Conservation (phyloP, 2,329 filamentous ascomycete species). For the Colletotrichum endophyticum region DNA sequence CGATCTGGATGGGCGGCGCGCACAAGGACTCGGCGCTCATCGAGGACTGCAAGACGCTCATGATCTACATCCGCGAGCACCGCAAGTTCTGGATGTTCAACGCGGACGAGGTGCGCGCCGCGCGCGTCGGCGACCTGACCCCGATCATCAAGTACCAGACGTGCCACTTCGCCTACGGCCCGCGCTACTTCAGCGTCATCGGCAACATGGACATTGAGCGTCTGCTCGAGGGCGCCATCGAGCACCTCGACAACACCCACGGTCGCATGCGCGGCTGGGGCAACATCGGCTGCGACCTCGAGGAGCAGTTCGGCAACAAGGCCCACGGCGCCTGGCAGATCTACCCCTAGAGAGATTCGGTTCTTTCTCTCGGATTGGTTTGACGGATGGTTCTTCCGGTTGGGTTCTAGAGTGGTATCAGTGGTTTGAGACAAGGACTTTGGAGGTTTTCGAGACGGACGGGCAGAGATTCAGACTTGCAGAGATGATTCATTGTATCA, state of each 20-base stretch:
- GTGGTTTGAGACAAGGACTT: neutral
- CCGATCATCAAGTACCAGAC: conserved; percentile 2
- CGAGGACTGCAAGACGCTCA: conserved; percentile 3
- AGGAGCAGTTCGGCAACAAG: neutral
- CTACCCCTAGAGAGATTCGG: neutral
- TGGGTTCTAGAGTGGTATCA: neutral
- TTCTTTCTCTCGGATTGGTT: neutral
- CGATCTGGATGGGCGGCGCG: neutral
- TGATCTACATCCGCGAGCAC: neutral
- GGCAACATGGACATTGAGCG: conserved; percentile 10
- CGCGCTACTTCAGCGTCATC: neutral
- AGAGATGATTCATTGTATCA: neutral
- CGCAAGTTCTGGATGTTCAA: neutral
- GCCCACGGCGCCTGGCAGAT: neutral
- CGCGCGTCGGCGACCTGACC: neutral
- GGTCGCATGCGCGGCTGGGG: neutral
- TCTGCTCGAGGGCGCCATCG: neutral
- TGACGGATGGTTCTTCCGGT: neutral
- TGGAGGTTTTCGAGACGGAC: neutral
- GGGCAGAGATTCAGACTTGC: neutral
- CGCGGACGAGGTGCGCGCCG: neutral
- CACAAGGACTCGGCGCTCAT: neutral
- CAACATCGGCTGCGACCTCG: neutral
- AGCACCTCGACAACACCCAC: neutral
- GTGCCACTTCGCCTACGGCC: neutral